These are phyloP conservation scores for Multifurca ochricompacta DNA, from an alignment of 768 basidiomycete species.

Conservation along the genomic window DNA sequence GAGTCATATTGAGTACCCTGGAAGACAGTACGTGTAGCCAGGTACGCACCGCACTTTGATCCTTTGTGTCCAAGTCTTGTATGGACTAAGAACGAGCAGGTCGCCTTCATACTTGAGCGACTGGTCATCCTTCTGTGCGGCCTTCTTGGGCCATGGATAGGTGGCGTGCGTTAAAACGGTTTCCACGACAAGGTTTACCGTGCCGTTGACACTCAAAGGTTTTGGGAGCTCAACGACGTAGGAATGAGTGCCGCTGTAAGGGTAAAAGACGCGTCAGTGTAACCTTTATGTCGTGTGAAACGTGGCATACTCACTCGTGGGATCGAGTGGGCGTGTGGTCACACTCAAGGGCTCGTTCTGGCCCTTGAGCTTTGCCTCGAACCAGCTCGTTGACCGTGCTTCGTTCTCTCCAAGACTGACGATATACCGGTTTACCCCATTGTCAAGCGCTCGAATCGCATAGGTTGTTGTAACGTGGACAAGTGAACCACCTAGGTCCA, in stretches of 20 bases:
- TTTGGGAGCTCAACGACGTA: constrained; percentile 60
- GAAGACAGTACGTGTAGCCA: neutral
- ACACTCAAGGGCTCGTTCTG: constrained; percentile 45
- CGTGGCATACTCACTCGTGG: constrained; percentile 40
- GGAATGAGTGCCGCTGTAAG: constrained; percentile 37
- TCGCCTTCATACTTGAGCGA: constrained; percentile 69
- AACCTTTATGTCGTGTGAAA: neutral
- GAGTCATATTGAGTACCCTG: neutral
- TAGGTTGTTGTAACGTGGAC: constrained; percentile 88
- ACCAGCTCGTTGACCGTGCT: constrained; percentile 60
- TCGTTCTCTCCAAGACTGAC: constrained; percentile 60
- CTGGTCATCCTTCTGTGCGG: constrained; percentile 71
- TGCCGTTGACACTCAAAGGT: constrained; percentile 47
- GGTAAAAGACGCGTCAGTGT: neutral
- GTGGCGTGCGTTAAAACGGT: constrained; percentile 74
- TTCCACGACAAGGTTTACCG: constrained; percentile 71
- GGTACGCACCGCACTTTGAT: constrained; percentile 76
- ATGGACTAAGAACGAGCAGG: constrained; percentile 79
- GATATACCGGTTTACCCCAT: constrained; percentile 55
- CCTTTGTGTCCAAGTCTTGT: constrained; percentile 70
- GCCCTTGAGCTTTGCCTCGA: constrained; percentile 78
- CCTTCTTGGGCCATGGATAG: constrained; percentile 64
- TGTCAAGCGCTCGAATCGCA: constrained; percentile 64
- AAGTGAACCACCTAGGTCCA: constrained; percentile 84
- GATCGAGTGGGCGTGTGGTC: constrained; percentile 40